Percentiles rank a stretch among this genome's conserved stretches.
phyloP scores from a whole-genome alignment of 805 yeast species.

The Jamesozyma spencerorum region DNA sequence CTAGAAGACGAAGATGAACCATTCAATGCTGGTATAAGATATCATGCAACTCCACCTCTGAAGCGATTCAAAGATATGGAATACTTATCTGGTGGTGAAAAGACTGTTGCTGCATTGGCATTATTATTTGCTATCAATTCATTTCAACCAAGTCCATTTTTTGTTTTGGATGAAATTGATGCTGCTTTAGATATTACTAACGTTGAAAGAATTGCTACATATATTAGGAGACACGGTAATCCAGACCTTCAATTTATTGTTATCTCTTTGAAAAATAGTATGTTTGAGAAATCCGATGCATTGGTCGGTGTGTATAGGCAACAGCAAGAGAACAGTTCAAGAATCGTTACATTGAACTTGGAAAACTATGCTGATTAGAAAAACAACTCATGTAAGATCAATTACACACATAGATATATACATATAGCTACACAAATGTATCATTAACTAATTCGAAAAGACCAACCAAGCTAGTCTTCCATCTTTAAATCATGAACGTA shows the following conservation, averaged over 20 bases:
- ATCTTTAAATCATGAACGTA: too few species aligned
- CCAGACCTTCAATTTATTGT: conserved; percentile 85
- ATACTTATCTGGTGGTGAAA: conserved; percentile 90
- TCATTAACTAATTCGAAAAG: background rate
- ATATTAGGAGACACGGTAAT: conserved; percentile 65
- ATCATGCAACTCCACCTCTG: conserved; percentile 94
- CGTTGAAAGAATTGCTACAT: conserved; percentile 78
- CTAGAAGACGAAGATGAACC: conserved; percentile 89
- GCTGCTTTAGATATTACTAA: conserved; percentile 92
- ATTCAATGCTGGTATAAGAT: conserved; percentile 69
- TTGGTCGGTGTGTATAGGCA: conserved; percentile 89
- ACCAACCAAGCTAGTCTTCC: too few species aligned
- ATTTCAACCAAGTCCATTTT: conserved; percentile 88
- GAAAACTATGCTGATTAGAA: conserved; percentile 43
- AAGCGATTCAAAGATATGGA: conserved; percentile 91
- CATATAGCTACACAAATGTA: background rate
- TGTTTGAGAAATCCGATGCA: conserved; percentile 83
- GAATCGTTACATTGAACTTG: conserved; percentile 64
- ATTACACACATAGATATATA: background rate
- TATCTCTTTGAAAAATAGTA: conserved; percentile 76
- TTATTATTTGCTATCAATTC: conserved; percentile 85
- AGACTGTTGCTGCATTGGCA: conserved; percentile 92
- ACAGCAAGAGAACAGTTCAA: conserved; percentile 62
- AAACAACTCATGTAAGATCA: background rate
- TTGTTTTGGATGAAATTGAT: conserved; percentile 94